Conservation (phyloP, 2,329 filamentous ascomycete species). For the Aspergillus pseudoglaucus region DNA sequence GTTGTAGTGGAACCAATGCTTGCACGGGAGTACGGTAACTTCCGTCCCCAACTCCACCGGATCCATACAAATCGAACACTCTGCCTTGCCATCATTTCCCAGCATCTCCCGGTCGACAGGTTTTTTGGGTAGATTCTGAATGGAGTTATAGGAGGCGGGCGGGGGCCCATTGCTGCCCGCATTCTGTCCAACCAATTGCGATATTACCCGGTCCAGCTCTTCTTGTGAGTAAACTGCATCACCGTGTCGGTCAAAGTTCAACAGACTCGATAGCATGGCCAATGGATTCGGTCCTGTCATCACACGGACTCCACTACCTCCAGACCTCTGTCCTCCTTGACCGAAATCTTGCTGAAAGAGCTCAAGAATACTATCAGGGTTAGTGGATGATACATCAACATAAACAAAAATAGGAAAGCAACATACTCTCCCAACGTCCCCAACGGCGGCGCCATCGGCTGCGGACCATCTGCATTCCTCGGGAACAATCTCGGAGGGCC, state of each 20-base stretch:
- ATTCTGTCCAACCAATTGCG: slow-evolving; percentile 79
- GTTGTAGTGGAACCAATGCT: slow-evolving; percentile 84
- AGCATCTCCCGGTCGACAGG: slow-evolving; percentile 66
- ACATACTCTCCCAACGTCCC: slow-evolving; percentile 46
- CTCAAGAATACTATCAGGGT: slow-evolving; percentile 20
- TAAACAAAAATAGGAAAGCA: neutral
- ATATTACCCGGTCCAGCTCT: slow-evolving; percentile 80
- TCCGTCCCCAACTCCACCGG: slow-evolving; percentile 66
- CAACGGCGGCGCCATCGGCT: slow-evolving; percentile 41
- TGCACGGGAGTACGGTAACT: slow-evolving; percentile 74
- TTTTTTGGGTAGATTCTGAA: slow-evolving; percentile 65
- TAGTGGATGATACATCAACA: slow-evolving; percentile 2
- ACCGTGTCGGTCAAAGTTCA: slow-evolving; percentile 48
- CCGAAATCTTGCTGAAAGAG: slow-evolving; percentile 19
- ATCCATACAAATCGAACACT: slow-evolving; percentile 95
- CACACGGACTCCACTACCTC: slow-evolving; percentile 13
- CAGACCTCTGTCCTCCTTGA: slow-evolving; percentile 1
- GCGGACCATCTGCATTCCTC: slow-evolving; percentile 46
- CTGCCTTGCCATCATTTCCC: slow-evolving; percentile 58
- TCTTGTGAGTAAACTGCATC: slow-evolving; percentile 90
- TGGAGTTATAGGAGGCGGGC: slow-evolving; percentile 69
- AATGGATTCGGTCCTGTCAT: slow-evolving; percentile 33
- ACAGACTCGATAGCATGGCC: slow-evolving; percentile 38
- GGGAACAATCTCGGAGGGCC: slow-evolving; percentile 37
- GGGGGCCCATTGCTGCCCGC: slow-evolving; percentile 67